These are phyloP conservation scores for Wickerhamomyces strasburgensis DNA, from an alignment of 805 yeast species.

Conservation along the genomic window DNA sequence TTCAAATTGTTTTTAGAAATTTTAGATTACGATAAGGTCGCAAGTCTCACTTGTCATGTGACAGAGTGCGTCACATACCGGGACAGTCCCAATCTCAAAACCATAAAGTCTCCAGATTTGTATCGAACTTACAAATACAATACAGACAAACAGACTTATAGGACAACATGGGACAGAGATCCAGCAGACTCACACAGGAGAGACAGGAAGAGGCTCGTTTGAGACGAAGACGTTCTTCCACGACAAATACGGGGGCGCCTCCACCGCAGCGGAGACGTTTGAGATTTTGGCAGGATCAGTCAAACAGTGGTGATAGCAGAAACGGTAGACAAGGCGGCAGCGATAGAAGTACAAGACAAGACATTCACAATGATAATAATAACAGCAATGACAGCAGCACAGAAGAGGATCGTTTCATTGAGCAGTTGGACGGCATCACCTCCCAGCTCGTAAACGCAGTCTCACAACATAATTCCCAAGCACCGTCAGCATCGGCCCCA, in stretches of 20 bases:
- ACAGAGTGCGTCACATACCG: too few species aligned
- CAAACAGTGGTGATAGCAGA: background rate
- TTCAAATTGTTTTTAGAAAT: too few species aligned
- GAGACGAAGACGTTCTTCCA: slow-evolving; percentile 25
- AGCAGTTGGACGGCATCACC: slow-evolving; percentile 21
- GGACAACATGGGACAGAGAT: too few species aligned
- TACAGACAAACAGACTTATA: too few species aligned
- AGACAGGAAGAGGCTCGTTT: too few species aligned
- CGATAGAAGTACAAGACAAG: background rate
- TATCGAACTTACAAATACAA: too few species aligned
- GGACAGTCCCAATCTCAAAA: too few species aligned
- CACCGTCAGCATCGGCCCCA: background rate
- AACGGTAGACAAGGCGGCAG: background rate
- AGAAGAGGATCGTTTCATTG: slow-evolving; percentile 11
- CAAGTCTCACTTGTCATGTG: too few species aligned
- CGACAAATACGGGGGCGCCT: slow-evolving; percentile 10
- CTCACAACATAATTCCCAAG: slow-evolving; percentile 1
- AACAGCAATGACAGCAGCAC: background rate
- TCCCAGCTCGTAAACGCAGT: slow-evolving; percentile 15
- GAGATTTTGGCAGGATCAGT: background rate
- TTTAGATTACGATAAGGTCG: too few species aligned
- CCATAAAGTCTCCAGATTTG: too few species aligned
- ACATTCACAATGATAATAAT: background rate
- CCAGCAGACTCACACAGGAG: too few species aligned
- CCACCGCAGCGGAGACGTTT: slow-evolving; percentile 23